Conservation (phyloP, 2,329 filamentous ascomycete species). For the Penicillium brasilianum region DNA sequence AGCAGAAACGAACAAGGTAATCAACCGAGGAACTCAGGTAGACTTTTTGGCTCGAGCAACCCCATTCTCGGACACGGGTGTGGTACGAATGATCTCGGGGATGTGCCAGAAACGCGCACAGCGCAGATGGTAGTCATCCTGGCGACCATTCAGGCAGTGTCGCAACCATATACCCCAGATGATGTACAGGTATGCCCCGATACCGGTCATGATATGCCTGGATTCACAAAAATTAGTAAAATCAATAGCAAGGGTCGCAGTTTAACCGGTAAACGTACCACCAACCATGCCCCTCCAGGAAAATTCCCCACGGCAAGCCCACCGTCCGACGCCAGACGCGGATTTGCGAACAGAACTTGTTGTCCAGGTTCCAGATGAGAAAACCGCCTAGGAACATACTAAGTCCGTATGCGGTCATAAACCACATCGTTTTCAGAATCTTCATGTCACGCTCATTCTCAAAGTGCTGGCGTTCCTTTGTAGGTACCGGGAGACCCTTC, state of each 20-base stretch:
- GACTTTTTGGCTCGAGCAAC: slow-evolving; percentile 40
- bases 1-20: slow-evolving; percentile 5
- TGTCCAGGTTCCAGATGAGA: slow-evolving; percentile 78
- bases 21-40: slow-evolving; percentile 20
- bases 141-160: slow-evolving; percentile 73
- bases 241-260: not conserved
- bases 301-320: slow-evolving; percentile 77
- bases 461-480: slow-evolving; percentile 52
- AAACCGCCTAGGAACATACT: slow-evolving; percentile 76
- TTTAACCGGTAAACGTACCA: slow-evolving; percentile 56
- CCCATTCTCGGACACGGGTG: slow-evolving; percentile 18
- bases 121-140: slow-evolving; percentile 71
- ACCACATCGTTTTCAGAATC: slow-evolving; percentile 74
- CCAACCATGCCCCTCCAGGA: slow-evolving; percentile 76
- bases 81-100: slow-evolving; percentile 56
- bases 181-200: slow-evolving; percentile 84
- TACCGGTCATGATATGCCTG: slow-evolving; percentile 79
- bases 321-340: slow-evolving; percentile 69
- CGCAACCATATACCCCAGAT: slow-evolving; percentile 83
- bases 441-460: slow-evolving; percentile 61
- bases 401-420: slow-evolving; percentile 71
- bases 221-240: slow-evolving; percentile 21
- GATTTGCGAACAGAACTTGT: slow-evolving; percentile 71
- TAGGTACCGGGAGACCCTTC: slow-evolving; percentile 44
- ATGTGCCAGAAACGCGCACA: slow-evolving; percentile 70